Conservation (phyloP, 1,139 yeast species). For the Candida smagusa region DNA sequence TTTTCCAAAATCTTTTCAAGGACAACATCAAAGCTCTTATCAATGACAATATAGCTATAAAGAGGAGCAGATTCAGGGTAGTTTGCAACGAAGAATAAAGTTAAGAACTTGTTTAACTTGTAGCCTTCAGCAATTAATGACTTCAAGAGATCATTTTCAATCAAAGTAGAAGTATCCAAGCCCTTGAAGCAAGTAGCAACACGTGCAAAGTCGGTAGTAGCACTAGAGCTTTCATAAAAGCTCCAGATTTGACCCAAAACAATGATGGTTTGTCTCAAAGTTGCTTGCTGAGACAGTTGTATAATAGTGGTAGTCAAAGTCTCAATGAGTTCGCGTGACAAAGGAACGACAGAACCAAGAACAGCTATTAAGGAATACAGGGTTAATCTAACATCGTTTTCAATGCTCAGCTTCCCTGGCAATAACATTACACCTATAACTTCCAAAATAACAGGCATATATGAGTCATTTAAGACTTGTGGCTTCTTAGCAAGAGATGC, state of each 20-base stretch:
- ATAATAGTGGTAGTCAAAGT: conserved; percentile 73
- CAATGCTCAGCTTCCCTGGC: conserved; percentile 28
- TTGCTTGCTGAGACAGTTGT: conserved; percentile 21
- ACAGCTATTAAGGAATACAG: conserved; percentile 83
- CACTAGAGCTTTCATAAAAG: conserved; percentile 21
- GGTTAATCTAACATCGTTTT: conserved; percentile 71
- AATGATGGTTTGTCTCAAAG: conserved; percentile 33
- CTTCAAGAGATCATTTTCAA: conserved; percentile 15
- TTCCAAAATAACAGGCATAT: conserved; percentile 56
- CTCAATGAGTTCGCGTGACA: conserved; percentile 57
- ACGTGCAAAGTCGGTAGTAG: conserved; percentile 9
- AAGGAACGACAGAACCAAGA: conserved; percentile 66
- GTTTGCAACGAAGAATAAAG: conserved; percentile 24
- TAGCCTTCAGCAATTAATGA: conserved; percentile 24
- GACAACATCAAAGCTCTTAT: conserved; percentile 17
- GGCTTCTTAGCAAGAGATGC: conserved; percentile 36
- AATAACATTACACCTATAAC: conserved; percentile 52
- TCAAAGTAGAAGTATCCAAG: conserved; percentile 13
- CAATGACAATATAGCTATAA: conserved; percentile 22
- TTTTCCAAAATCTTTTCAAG: conserved; percentile 21
- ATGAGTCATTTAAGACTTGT: conserved; percentile 26
- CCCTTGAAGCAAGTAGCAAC: conserved; percentile 16
- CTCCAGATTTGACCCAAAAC: conserved; percentile 45
- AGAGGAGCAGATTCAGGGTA: conserved; percentile 16
- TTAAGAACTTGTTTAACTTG: conserved; percentile 30